These are phyloP conservation scores for Alternaria gansuensis DNA, from an alignment of 2,329 filamentous ascomycete species.

Conservation along the genomic window DNA sequence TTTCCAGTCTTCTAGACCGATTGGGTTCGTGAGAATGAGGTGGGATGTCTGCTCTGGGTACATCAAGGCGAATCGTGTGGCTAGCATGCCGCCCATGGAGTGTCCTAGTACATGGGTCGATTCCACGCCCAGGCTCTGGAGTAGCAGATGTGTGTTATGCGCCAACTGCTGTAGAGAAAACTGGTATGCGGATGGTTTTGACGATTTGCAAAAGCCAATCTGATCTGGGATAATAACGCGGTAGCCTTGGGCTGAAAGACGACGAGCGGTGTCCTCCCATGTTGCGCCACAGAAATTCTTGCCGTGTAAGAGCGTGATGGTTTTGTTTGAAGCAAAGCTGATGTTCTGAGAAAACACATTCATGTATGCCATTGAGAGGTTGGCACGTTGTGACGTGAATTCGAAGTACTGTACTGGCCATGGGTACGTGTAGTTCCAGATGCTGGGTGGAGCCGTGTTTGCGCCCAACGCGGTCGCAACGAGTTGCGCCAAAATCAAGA, in stretches of 20 bases:
- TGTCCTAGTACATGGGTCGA: constrained; percentile 63
- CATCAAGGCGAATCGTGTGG: constrained; percentile 62
- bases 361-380: constrained; percentile 67
- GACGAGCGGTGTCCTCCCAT: constrained; percentile 60
- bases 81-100: constrained; percentile 65
- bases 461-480: constrained; percentile 18
- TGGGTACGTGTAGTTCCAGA: constrained; percentile 58
- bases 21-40: constrained; percentile 62
- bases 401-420: constrained; percentile 60
- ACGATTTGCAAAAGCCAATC: constrained; percentile 67
- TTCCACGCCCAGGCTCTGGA: constrained; percentile 56
- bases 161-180: constrained; percentile 63
- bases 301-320: constrained; percentile 62
- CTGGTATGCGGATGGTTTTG: constrained; percentile 62
- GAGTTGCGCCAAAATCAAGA: constrained; percentile 11
- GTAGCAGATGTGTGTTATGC: constrained; percentile 61
- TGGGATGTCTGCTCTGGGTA: constrained; percentile 57
- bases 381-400: constrained; percentile 59
- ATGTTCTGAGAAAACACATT: constrained; percentile 55
- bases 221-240: constrained; percentile 65
- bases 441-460: constrained; percentile 26
- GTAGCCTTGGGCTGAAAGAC: constrained; percentile 57
- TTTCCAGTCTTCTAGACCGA: constrained; percentile 65
- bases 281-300: constrained; percentile 67
- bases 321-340: constrained; percentile 51